phyloP scores from a whole-genome alignment of 768 basidiomycete genomes.

The Sutorius australiensis region DNA sequence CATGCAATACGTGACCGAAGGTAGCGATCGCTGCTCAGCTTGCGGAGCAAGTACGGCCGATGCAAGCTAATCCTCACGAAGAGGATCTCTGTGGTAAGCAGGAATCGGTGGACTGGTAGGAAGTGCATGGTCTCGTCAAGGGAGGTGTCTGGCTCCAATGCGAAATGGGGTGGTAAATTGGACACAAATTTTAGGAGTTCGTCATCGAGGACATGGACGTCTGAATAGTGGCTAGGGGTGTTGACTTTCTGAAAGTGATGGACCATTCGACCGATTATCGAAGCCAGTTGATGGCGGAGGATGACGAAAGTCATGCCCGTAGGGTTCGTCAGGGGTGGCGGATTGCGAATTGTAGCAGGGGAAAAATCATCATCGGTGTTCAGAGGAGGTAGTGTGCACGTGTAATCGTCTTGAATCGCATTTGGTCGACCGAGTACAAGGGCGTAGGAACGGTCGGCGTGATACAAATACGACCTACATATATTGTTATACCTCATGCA shows the following conservation, averaged over 20 bases:
- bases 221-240: slow-evolving; percentile 73
- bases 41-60: slow-evolving; percentile 81
- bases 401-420: slow-evolving; percentile 86
- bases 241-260: slow-evolving; percentile 90
- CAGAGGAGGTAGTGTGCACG: slow-evolving; percentile 72
- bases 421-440: slow-evolving; percentile 87
- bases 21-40: slow-evolving; percentile 74
- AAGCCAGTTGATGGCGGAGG: slow-evolving; percentile 75
- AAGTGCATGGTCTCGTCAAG: slow-evolving; percentile 63
- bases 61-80: slow-evolving; percentile 83
- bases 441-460: slow-evolving; percentile 90
- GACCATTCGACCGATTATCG: slow-evolving; percentile 85
- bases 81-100: slow-evolving; percentile 84
- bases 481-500: slow-evolving; percentile 4
- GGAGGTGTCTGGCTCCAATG: slow-evolving; percentile 71
- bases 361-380: slow-evolving; percentile 66
- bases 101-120: slow-evolving; percentile 81
- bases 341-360: slow-evolving; percentile 42
- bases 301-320: slow-evolving; percentile 88
- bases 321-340: slow-evolving; percentile 61
- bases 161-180: slow-evolving; percentile 73
- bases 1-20: slow-evolving; percentile 78
- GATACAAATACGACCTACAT: slow-evolving; percentile 81
- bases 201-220: slow-evolving; percentile 78
- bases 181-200: slow-evolving; percentile 76